Base-by-base conservation (phyloP, 2,329 filamentous ascomycete genomes). In the Trichophyton verrucosum region DNA sequence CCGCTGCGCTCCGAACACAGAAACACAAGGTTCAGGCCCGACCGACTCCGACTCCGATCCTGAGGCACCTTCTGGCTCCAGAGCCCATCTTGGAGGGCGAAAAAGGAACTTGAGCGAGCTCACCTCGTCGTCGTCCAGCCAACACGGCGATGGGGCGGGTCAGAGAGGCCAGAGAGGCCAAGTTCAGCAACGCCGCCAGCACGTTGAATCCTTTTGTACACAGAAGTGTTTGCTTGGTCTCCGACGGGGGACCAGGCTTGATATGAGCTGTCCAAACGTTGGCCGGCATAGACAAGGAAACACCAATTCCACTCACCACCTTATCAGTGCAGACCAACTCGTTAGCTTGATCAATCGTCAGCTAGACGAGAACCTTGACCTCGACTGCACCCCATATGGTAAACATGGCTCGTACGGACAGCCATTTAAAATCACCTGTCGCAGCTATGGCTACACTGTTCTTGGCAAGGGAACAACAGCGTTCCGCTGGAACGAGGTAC, bases 391-490 rank as follows among this genome's bases (percentile, higher is more conserved):
- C 8, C 69, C 66, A 1, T 64, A 70, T 1, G 67, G 69, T 6
- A 15, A 4, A 17, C 66, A 65, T 65, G 68, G 70, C n/a, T 57
- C 64, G 11, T 69, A 60, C 20, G 68, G 70, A 13, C 68, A 65
- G 8, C 67, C 65, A 24, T 72, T 72, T 58, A 70, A 70, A 58
- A 62, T 72, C 55, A 70, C 66, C 2, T 70, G 64, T 59, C 24
- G 62, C 11, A 53, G 58, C 24, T 69, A 66, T 60, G 67, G 69
- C 4, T 67, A 67, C 46, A 66, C 66, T 6, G 22, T 67, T 30
- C 55, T 73, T 44, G 70, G 68, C 9, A 73, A 73, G 63, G 69
- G 68, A 22, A 73, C 70, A 2, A 72, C 66, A 4, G 66, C 65
- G 1, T 13, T 51, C 24, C 66, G 65, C 11, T 71, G 68, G 68